phyloP scores from a whole-genome alignment of 78 protist species.

The Capsaspora owczarzaki region DNA sequence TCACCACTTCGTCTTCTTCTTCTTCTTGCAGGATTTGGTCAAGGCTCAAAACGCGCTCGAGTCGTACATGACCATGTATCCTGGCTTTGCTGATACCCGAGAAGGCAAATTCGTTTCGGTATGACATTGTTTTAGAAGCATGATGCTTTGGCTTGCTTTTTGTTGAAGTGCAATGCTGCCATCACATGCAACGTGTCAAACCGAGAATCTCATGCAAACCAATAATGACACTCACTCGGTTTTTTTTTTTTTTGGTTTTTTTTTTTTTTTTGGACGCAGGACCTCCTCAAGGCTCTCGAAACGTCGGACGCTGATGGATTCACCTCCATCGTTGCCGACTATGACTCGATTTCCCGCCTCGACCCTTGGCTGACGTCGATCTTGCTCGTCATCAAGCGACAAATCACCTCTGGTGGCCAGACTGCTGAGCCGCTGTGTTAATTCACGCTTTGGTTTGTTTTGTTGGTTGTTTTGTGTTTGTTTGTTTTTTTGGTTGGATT shows the following conservation, averaged over 20 bases:
- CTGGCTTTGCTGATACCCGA: slow-evolving; percentile 3
- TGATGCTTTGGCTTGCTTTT: too few species aligned
- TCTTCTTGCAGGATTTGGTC: not conserved
- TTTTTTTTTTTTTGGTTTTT: not conserved
- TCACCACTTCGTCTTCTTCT: not conserved
- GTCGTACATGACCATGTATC: slow-evolving; percentile 16
- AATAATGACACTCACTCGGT: too few species aligned
- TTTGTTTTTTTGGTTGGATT: too few species aligned
- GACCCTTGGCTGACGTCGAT: slow-evolving; percentile 50
- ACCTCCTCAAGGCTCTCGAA: slow-evolving; percentile 25
- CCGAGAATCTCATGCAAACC: too few species aligned
- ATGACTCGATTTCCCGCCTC: slow-evolving; percentile 38
- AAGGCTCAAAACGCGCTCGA: slow-evolving; percentile 1
- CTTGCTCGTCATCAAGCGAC: slow-evolving; percentile 43
- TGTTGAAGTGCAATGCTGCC: too few species aligned
- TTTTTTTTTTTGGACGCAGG: not conserved
- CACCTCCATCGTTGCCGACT: slow-evolving; percentile 24
- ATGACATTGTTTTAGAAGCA: not conserved
- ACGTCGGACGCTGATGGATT: slow-evolving; percentile 32
- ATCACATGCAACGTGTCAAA: too few species aligned
- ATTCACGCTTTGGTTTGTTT: too few species aligned
- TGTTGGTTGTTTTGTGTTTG: too few species aligned
- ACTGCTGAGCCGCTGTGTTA: too few species aligned
- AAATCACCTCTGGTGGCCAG: not conserved
- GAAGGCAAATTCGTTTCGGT: slow-evolving; percentile 24